Base-by-base conservation (phyloP, 495 filamentous ascomycete genomes). In the Penicillium taxi region DNA sequence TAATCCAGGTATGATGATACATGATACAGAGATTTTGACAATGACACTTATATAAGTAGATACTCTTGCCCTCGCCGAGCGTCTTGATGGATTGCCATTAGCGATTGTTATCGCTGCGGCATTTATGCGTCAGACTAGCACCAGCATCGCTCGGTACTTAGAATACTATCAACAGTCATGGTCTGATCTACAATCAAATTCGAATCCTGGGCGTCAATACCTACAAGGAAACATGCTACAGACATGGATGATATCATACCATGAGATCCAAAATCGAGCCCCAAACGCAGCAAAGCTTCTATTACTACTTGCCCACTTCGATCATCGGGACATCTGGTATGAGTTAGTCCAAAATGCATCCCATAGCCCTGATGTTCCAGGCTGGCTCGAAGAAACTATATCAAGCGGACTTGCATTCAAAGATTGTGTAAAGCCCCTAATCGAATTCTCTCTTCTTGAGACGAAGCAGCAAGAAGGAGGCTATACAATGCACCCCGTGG, bases 291-390 rank as follows among this genome's bases (percentile, higher is more conserved):
- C 32, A 13, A 30, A 57, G 5, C 48, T 73, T 17, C 53, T 75
- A 18, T 39, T 55, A 4, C 38, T 71, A 4, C 68, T 65, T 60
- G 64, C 66, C 36, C 65, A 46, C 37, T 68, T 35, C 8, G 60
- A 70, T 42, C 69, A 68, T 43, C 62, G 66, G 41, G 67, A 74
- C 53, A 51, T 72, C 24, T 72, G 66, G 69, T 70, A 58, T 41
- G 61, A 70, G 37, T 52, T 73, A 28, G 12, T 67, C 13, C 14
- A 41, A 21, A 26, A 38, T 31, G 41, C 44, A n/a, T 9, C 9
- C 1, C 1, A 54, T 26, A 27, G 30, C 37, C 40, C 37, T 2
- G 6, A 45, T 13, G 20, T 41, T 2, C 61, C 55, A 0, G 7
- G 9, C 4, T 69, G 55, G 60, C 44, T 64, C 11, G 9, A 44